phyloP scores from a whole-genome alignment of 2,329 filamentous ascomycete genomes.

The Meredithiella fracta region DNA sequence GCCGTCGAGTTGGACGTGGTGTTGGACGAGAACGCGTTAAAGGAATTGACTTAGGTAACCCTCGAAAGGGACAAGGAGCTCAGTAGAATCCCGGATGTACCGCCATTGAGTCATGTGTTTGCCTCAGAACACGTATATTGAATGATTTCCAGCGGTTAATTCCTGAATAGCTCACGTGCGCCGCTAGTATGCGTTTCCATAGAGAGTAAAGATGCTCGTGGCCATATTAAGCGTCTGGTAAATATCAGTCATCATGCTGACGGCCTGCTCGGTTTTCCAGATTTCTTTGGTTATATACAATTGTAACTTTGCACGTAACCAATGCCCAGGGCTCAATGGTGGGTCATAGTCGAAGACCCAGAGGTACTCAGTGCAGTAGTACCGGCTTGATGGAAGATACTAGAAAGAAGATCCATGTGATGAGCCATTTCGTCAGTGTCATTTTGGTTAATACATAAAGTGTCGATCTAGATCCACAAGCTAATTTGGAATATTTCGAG shows the following conservation, averaged over 20 bases:
- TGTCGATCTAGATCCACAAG: conserved; percentile 17
- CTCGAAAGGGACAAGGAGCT: conserved; percentile 11
- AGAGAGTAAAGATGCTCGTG: conserved; percentile 12
- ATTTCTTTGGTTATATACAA: conserved; percentile 9
- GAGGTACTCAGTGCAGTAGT: conserved; percentile 12
- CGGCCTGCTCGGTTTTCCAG: conserved; percentile 9
- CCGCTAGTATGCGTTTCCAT: conserved; percentile 12
- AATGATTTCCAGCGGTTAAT: conserved; percentile 2
- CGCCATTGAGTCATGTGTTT: conserved; percentile 14
- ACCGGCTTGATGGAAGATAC: conserved; percentile 15
- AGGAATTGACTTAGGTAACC: conserved; percentile 8
- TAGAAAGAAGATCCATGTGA: conserved; percentile 12
- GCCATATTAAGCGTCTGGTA: conserved; percentile 12
- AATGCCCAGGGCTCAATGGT: conserved; percentile 9
- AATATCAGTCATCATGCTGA: conserved; percentile 6
- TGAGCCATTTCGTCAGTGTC: conserved; percentile 13
- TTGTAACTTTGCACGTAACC: conserved; percentile 10
- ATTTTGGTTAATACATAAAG: conserved; percentile 16
- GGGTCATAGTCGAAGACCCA: conserved; percentile 11
- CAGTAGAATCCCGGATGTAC: conserved; percentile 11
- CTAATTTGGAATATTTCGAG: conserved; percentile 11
- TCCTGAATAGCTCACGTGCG: conserved; percentile 10
- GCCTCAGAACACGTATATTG: conserved; percentile 9
- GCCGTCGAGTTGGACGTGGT: conserved; percentile 11
- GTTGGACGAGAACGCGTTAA: conserved; percentile 11